Conservation (phyloP, 208 protist genomes). For the Blastocrithidia nonstop region DNA sequence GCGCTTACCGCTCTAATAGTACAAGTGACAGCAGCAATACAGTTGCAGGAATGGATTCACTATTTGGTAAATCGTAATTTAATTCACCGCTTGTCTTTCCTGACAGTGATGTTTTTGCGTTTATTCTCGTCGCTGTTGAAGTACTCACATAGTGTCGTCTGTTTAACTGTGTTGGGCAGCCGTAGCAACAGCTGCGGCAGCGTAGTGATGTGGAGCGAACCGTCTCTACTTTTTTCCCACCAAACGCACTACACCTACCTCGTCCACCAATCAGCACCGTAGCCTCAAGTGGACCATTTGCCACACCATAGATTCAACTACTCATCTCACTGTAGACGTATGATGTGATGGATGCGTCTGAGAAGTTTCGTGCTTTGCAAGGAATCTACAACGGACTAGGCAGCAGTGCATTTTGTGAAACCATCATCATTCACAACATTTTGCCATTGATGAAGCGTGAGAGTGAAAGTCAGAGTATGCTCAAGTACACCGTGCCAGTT, state of each 20-base stretch:
- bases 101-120: slow-evolving; percentile 37
- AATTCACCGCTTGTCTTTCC: slow-evolving; percentile 16
- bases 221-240: slow-evolving; percentile 22
- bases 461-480: slow-evolving; percentile 11
- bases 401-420: slow-evolving; percentile 13
- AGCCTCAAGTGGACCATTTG: slow-evolving; percentile 18
- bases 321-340: slow-evolving; percentile 13
- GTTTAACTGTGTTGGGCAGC: slow-evolving; percentile 16
- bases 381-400: slow-evolving; percentile 17
- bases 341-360: slow-evolving; percentile 17
- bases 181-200: slow-evolving; percentile 9
- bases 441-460: slow-evolving; percentile 33
- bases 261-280: slow-evolving; percentile 14
- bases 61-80: too few relatives aligned
- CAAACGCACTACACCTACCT: slow-evolving; percentile 9
- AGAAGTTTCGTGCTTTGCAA: slow-evolving; percentile 18
- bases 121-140: slow-evolving; percentile 26
- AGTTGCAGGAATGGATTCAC: too few relatives aligned
- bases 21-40: background rate
- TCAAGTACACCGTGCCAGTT: slow-evolving; percentile 32
- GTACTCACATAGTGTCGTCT: slow-evolving; percentile 14
- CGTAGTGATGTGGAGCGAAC: slow-evolving; percentile 8
- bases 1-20: slow-evolving; percentile 3
- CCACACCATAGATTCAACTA: slow-evolving; percentile 17
- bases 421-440: slow-evolving; percentile 13